Base-by-base conservation (phyloP, 441 rosid genomes). In the Pelargonium citronellum region DNA sequence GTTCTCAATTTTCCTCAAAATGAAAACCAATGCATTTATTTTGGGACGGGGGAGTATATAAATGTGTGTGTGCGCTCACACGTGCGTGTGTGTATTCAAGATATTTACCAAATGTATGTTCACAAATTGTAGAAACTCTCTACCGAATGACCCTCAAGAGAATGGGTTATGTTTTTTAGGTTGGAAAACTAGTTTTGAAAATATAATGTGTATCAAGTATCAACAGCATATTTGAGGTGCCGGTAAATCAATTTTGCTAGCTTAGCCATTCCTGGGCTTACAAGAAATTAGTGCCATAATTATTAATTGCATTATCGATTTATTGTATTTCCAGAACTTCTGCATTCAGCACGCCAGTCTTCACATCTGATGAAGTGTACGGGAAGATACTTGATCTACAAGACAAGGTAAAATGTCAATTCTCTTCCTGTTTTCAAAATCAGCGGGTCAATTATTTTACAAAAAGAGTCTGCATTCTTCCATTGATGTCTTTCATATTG, bases 341-440 rank as follows among this genome's bases (percentile, higher is more conserved):
- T 41, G 84, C 77, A 67, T 83, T 75, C 79, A 83, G 74, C 83
- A 80, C 73, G 44, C 91, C 95, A 0, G 93, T 76, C 30, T 86
- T 92, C 82, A 92, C 92, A 57, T 90, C 98, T 1, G 91, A 86
- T 12, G 96, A 95, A 80, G 87, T 95, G 8, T 85, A 88, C 65
- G 74, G 39, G 15, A 89, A 89, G 80, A 73, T 87, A 55, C 79
- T 84, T 37, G 66, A 72, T 69, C 83, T 95, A 72, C 97, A 95
- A 81, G 96, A 88, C 73, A 85, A 91, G 98, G 99, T 95, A 87
- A 16, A 15, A 47, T 62, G 30, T n/a, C 60, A 2, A 39, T 39
- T 8, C 49, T 57, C 37, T 37, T 71, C 20, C 34, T 27, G 13
- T 10, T 12, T 44, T 19, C 20, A 11, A 58, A 7, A 57, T 17